Conservation (phyloP, 1,284 basidiomycete genomes). For the Leccinum solheimii region DNA sequence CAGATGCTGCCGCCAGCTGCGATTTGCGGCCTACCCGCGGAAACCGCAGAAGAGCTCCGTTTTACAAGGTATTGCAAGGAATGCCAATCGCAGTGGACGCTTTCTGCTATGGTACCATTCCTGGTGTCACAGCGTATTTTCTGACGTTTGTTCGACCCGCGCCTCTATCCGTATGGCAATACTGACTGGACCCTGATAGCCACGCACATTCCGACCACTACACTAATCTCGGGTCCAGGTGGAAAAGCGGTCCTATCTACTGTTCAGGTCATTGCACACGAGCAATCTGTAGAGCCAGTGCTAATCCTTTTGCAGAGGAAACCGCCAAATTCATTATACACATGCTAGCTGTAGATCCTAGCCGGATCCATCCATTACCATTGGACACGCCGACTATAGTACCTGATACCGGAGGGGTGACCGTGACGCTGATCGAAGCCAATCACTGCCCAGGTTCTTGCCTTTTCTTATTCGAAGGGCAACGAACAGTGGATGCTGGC, state of each 20-base stretch:
- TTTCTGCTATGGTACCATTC: constrained; percentile 91
- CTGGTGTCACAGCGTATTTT: constrained; percentile 86
- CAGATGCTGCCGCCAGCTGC: constrained; percentile 53
- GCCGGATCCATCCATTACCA: constrained; percentile 87
- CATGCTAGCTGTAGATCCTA: constrained; percentile 83
- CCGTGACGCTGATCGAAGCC: constrained; percentile 93
- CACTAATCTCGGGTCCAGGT: constrained; percentile 83
- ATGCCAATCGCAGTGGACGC: constrained; percentile 98
- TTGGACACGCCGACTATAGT: constrained; percentile 76
- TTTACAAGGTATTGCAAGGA: constrained; percentile 95
- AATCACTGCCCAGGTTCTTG: constrained; percentile 97
- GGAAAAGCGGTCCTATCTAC: constrained; percentile 93
- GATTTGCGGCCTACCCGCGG: constrained; percentile 49
- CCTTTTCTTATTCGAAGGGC: constrained; percentile 92
- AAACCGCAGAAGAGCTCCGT: constrained; percentile 79
- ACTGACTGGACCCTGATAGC: constrained; percentile 41
- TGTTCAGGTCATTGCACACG: constrained; percentile 60
- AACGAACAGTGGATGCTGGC: constrained; percentile 84
- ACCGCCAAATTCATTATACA: constrained; percentile 91
- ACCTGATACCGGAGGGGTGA: constrained; percentile 83
- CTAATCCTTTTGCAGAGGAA: constrained; percentile 38
- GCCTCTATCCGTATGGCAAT: not conserved
- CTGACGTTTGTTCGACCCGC: constrained; percentile 56
- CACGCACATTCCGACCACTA: constrained; percentile 97
- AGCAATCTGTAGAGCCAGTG: not conserved